A percentile compares a stretch with the other conserved stretches of the same genome.
Conservation (phyloP, 179 eudicot genomes). For the Corrigiola litoralis region DNA sequence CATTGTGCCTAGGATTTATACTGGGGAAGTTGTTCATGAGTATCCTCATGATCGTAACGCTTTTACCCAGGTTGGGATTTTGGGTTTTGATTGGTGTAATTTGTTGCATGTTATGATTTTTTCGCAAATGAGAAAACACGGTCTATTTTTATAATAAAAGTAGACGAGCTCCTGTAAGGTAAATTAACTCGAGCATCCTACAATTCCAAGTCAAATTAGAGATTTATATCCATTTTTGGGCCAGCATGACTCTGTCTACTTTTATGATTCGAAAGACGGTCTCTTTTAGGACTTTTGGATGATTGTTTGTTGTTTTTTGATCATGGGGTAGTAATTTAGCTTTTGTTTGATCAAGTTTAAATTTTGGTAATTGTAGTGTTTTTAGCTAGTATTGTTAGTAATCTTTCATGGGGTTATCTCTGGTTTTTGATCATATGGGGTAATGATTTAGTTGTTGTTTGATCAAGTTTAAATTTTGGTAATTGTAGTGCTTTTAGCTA, state of each 20-base stretch:
- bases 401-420: background rate
- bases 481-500: background rate
- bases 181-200: too few species aligned
- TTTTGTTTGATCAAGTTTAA: background rate
- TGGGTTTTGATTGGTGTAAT: background rate
- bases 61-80: constrained; percentile 73
- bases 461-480: background rate
- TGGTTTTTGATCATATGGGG: background rate
- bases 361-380: background rate
- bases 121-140: too few species aligned
- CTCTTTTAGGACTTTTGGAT: too few species aligned
- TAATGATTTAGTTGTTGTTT: background rate
- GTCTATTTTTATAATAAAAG: too few species aligned
- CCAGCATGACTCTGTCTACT: too few species aligned
- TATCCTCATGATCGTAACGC: constrained; percentile 84
- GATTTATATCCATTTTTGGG: too few species aligned
- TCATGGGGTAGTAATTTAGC: too few species aligned
- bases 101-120: too few species aligned
- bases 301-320: background rate
- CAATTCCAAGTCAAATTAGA: too few species aligned
- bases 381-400: background rate
- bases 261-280: too few species aligned
- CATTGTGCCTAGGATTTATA: constrained; percentile 25
- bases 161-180: too few species aligned
- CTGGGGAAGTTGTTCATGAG: constrained; percentile 56